Conservation (phyloP, 1,284 basidiomycete species). For the Phellinidium pouzarii region DNA sequence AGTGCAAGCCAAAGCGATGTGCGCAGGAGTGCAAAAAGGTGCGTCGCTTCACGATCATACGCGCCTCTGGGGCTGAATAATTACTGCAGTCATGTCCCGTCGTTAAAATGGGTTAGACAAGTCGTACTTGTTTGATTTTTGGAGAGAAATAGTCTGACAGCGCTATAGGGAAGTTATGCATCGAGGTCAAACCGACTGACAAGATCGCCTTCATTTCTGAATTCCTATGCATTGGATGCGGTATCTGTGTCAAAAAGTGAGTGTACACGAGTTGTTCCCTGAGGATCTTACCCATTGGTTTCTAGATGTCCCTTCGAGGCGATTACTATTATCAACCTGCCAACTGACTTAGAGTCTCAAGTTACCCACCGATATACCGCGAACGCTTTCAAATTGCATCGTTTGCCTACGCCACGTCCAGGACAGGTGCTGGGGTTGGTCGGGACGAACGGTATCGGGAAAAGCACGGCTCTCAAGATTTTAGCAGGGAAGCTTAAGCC, state of each 20-base stretch:
- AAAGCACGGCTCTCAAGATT: slow-evolving; percentile 94
- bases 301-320: slow-evolving; percentile 93
- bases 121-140: slow-evolving; percentile 1
- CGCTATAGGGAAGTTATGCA: slow-evolving; percentile 83
- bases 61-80: not conserved
- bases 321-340: slow-evolving; percentile 94
- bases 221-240: slow-evolving; percentile 93
- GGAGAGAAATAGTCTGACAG: not conserved
- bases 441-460: slow-evolving; percentile 97
- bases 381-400: slow-evolving; percentile 97
- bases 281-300: slow-evolving; percentile 9
- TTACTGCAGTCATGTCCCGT: slow-evolving; percentile 83
- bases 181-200: slow-evolving; percentile 89
- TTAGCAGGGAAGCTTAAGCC: slow-evolving; percentile 94
- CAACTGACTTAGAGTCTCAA: slow-evolving; percentile 89
- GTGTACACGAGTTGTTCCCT: slow-evolving; percentile 25
- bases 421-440: slow-evolving; percentile 95
- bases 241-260: slow-evolving; percentile 98
- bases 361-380: slow-evolving; percentile 97
- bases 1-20: slow-evolving; percentile 90
- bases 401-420: slow-evolving; percentile 89
- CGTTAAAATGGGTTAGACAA: slow-evolving; percentile 85
- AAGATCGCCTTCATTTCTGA: slow-evolving; percentile 98
- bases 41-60: slow-evolving; percentile 17
- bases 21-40: slow-evolving; percentile 92